Conservation (phyloP, 345 rosid species). For the Lagerstroemia speciosa region DNA sequence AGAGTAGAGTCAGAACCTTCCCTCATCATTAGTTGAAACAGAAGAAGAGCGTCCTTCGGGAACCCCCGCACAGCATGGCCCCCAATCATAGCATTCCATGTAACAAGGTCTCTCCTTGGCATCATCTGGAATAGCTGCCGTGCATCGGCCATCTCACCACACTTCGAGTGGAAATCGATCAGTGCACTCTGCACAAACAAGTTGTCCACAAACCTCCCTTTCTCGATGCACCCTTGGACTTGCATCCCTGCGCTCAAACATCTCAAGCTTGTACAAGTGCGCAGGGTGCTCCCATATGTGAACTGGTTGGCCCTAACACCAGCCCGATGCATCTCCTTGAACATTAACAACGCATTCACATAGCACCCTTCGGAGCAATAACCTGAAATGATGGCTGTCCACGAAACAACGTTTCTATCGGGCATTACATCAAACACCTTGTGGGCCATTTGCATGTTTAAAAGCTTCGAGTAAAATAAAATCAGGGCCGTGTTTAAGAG, state of each 20-base stretch:
- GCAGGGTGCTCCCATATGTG: constrained; percentile 46
- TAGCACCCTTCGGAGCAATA: constrained; percentile 22
- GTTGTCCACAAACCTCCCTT: constrained; percentile 36
- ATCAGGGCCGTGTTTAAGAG: constrained; percentile 38
- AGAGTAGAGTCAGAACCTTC: constrained; percentile 39
- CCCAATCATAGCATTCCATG: constrained; percentile 62
- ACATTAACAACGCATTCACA: constrained; percentile 29
- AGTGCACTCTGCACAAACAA: constrained; percentile 50
- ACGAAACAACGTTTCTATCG: constrained; percentile 47
- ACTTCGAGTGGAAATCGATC: constrained; percentile 48
- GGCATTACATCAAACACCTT: constrained; percentile 55
- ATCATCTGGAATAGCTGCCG: constrained; percentile 38
- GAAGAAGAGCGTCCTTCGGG: constrained; percentile 29
- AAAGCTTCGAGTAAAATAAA: constrained; percentile 21
- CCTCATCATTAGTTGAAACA: constrained; percentile 42
- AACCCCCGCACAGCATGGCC: constrained; percentile 35
- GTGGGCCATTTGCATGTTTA: constrained; percentile 26
- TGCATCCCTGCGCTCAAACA: constrained; percentile 40
- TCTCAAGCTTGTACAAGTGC: constrained; percentile 34
- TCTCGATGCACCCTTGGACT: constrained; percentile 49
- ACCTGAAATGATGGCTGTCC: constrained; percentile 63
- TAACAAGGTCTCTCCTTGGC: constrained; percentile 36
- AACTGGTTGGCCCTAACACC: constrained; percentile 38
- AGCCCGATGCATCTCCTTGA: constrained; percentile 34
- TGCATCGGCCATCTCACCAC: constrained; percentile 40